Conservation (phyloP, 75 land plant species). For the Ceratopteris richardii region DNA sequence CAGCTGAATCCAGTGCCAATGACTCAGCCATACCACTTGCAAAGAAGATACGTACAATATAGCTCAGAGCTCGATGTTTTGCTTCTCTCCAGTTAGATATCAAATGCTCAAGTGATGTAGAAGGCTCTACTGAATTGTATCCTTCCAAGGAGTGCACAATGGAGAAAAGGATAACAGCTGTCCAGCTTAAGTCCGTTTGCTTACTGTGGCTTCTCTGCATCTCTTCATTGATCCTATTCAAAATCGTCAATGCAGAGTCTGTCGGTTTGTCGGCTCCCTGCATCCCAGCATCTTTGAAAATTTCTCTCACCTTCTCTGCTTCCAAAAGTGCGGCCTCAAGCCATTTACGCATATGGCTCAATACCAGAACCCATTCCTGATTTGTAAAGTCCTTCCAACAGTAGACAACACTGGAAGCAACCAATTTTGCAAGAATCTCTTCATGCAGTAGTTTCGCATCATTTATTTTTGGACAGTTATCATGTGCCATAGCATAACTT, state of each 20-base stretch:
- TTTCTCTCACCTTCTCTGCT: slow-evolving; percentile 16
- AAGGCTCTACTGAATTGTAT: slow-evolving; percentile 13
- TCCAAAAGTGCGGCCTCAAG: slow-evolving; percentile 47
- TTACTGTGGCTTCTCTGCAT: too few relatives aligned
- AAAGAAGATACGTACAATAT: slow-evolving; percentile 71
- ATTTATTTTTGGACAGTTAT: slow-evolving; percentile 7
- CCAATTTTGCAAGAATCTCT: slow-evolving; percentile 43
- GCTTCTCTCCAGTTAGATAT: slow-evolving; percentile 31
- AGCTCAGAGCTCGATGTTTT: slow-evolving; percentile 41
- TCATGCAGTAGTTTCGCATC: slow-evolving; percentile 7
- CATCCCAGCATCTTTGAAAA: not conserved
- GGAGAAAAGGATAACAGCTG: slow-evolving; percentile 50
- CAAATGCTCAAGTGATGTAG: slow-evolving; percentile 8
- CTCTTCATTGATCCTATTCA: too few relatives aligned
- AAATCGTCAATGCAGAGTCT: too few relatives aligned
- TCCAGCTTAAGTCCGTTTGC: slow-evolving; percentile 25
- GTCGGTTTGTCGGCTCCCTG: not conserved
- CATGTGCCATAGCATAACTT: slow-evolving; percentile 9
- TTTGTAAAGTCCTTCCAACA: slow-evolving; percentile 76
- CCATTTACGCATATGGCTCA: slow-evolving; percentile 46
- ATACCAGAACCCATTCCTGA: slow-evolving; percentile 70
- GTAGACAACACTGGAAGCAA: slow-evolving; percentile 57
- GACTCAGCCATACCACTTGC: slow-evolving; percentile 76
- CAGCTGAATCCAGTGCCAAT: slow-evolving; percentile 36
- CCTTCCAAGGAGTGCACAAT: slow-evolving; percentile 24